phyloP scores from a whole-genome alignment of 2,329 filamentous ascomycete genomes.

The Fusarium sp. region DNA sequence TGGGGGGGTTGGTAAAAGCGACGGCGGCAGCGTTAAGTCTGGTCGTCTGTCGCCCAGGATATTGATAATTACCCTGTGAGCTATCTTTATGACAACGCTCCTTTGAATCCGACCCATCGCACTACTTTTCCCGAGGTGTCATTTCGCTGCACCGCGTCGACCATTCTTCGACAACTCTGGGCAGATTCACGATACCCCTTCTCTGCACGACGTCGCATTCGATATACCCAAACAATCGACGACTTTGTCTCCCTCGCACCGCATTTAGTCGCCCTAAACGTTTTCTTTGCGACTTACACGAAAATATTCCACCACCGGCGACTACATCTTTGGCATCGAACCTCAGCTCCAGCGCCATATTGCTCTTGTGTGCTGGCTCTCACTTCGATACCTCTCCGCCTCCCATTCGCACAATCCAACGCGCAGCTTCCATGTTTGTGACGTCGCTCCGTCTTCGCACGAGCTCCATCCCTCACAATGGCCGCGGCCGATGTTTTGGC shows the following conservation, averaged over 20 bases:
- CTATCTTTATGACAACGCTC: constrained; percentile 28
- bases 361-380: constrained; percentile 21
- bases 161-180: constrained; percentile 7
- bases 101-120: constrained; percentile 22
- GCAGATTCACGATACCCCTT: constrained; percentile 3
- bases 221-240: constrained; percentile 14
- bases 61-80: constrained; percentile 31
- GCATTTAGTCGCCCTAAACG: not conserved
- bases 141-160: constrained; percentile 1
- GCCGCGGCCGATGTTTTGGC: constrained; percentile 63
- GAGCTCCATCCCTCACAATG: constrained; percentile 64
- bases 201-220: constrained; percentile 32
- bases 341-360: constrained; percentile 11
- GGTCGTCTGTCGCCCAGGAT: constrained; percentile 23
- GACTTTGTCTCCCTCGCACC: constrained; percentile 7
- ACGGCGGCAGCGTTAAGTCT: constrained; percentile 19
- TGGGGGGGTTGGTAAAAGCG: constrained; percentile 38
- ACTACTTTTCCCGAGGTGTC: constrained; percentile 11
- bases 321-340: constrained; percentile 12
- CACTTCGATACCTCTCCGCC: constrained; percentile 20
- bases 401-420: constrained; percentile 21
- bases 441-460: constrained; percentile 54
- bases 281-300: constrained; percentile 33
- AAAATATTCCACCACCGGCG: constrained; percentile 6
- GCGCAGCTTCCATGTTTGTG: constrained; percentile 65